A percentile compares a stretch with the other conserved stretches of the same genome.
phyloP scores from a whole-genome alignment of 2,329 filamentous ascomycete genomes.

The Tolypocladium tropicale region DNA sequence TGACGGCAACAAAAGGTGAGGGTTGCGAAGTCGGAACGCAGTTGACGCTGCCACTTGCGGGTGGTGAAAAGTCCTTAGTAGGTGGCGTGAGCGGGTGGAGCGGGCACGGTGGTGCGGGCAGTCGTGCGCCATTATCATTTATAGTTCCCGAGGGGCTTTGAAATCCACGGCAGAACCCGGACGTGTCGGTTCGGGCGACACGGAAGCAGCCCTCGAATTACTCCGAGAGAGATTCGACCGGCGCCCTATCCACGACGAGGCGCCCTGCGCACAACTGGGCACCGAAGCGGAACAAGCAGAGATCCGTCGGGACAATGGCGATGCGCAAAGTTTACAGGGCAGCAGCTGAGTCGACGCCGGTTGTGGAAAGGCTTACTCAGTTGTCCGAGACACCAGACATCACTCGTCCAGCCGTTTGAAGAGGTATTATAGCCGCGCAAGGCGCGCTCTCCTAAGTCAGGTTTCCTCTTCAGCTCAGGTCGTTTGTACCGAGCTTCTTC shows the following conservation, averaged over 20 bases:
- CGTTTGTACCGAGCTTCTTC: not conserved
- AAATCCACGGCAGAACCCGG: not conserved
- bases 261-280: not conserved
- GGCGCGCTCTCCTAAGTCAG: too few species aligned
- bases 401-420: too few species aligned
- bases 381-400: not conserved
- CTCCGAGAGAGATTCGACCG: too few species aligned
- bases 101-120: not conserved
- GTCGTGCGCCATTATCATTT: not conserved
- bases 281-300: not conserved
- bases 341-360: not conserved
- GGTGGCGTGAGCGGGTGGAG: not conserved
- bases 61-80: not conserved
- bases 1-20: not conserved
- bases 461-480: too few species aligned
- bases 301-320: not conserved
- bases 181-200: not conserved
- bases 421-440: too few species aligned
- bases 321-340: not conserved
- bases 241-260: not conserved
- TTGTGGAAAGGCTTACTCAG: not conserved
- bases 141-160: not conserved
- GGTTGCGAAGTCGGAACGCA: not conserved
- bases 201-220: not conserved
- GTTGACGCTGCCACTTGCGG: not conserved